Conservation (phyloP, 306 rosid species). For the Parietaria judaica region DNA sequence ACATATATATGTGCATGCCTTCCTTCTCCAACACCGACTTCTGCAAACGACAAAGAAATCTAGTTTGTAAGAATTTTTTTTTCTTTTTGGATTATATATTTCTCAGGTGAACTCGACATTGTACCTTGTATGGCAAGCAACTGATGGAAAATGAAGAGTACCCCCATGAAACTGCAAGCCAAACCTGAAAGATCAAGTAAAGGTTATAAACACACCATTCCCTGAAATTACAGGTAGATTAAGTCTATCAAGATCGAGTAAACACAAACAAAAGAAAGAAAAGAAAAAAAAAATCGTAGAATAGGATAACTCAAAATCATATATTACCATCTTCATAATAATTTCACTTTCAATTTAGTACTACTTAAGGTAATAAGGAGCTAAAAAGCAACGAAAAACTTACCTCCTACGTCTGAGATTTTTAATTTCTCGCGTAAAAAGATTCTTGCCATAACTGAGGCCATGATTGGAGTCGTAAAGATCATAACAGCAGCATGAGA, state of each 20-base stretch:
- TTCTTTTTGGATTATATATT: too few relatives aligned
- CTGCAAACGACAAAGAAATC: constrained; percentile 12
- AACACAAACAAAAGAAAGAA: background rate
- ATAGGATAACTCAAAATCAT: background rate
- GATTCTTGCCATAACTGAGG: constrained; percentile 63
- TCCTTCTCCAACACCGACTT: constrained; percentile 37
- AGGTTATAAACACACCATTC: constrained; percentile 14
- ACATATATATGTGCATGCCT: constrained; percentile 26
- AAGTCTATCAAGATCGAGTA: background rate
- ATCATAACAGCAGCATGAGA: constrained; percentile 62
- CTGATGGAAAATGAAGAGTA: constrained; percentile 52
- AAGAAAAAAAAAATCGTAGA: background rate
- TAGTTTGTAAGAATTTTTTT: background rate
- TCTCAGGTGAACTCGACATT: constrained; percentile 19
- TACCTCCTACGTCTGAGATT: constrained; percentile 57
- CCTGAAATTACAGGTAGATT: background rate
- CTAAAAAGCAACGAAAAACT: background rate
- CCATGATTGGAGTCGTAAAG: constrained; percentile 63
- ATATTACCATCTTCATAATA: background rate
- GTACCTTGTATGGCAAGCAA: constrained; percentile 57
- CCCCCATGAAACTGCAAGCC: constrained; percentile 80
- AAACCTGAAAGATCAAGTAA: constrained; percentile 45
- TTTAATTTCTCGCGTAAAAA: constrained; percentile 59
- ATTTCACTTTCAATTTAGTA: background rate
- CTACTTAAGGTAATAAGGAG: too few relatives aligned